These are phyloP conservation scores for Platismatia glauca DNA, from an alignment of 495 filamentous ascomycete species.

Conservation along the genomic window DNA sequence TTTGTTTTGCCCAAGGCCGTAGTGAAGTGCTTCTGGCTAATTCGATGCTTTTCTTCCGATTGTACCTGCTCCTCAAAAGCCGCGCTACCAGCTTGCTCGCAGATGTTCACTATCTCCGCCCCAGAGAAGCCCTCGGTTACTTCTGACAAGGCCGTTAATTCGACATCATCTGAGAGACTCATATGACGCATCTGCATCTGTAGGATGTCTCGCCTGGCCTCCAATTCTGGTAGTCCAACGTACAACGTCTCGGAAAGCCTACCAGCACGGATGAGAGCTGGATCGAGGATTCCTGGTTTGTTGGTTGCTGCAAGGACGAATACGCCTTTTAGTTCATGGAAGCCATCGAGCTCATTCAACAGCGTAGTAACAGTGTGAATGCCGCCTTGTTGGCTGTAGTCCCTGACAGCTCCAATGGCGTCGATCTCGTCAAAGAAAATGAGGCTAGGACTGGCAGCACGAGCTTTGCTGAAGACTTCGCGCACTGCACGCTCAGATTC, in stretches of 20 bases:
- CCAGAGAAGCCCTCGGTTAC: constrained; percentile 76
- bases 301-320: constrained; percentile 94
- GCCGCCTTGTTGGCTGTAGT: constrained; percentile 38
- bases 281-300: constrained; percentile 75
- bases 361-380: constrained; percentile 86
- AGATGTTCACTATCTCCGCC: constrained; percentile 79
- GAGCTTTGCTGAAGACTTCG: constrained; percentile 79
- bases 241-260: constrained; percentile 86
- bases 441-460: constrained; percentile 79
- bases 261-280: constrained; percentile 79
- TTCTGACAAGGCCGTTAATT: constrained; percentile 56
- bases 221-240: constrained; percentile 71
- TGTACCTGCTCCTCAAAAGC: constrained; percentile 48
- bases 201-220: constrained; percentile 70
- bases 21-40: constrained; percentile 55
- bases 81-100: constrained; percentile 54
- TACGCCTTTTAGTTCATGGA: constrained; percentile 74
- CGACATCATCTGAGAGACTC: constrained; percentile 55
- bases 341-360: constrained; percentile 94
- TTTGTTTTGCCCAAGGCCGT: constrained; percentile 52
- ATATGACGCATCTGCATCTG: constrained; percentile 53
- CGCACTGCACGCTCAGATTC: constrained; percentile 86
- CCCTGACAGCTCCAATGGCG: constrained; percentile 69
- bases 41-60: constrained; percentile 37
- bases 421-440: constrained; percentile 99